Percentiles rank a stretch among this genome's conserved stretches.
phyloP scores from a whole-genome alignment of 108 stramenopile genomes.

The Pseudonitzschia delicatissima region DNA sequence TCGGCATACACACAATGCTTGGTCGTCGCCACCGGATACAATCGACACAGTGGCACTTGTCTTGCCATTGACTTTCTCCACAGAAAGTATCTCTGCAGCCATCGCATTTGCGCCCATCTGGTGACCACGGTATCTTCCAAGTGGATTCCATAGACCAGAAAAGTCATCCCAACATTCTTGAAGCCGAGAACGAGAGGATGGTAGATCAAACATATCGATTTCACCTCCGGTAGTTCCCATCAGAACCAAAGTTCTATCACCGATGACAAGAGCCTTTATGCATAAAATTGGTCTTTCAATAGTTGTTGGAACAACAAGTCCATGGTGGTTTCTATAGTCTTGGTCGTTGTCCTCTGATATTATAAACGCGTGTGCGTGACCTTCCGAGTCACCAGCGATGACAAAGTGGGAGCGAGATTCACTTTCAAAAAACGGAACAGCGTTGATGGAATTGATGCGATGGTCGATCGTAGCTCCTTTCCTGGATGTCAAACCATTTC shows the following conservation, averaged over 20 bases:
- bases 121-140: conserved; percentile 40
- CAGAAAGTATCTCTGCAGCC: conserved; percentile 7
- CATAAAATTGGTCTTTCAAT: conserved; percentile 60
- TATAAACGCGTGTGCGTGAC: conserved; percentile 47
- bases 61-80: not conserved
- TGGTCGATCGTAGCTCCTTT: conserved; percentile 62
- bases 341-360: conserved; percentile 27
- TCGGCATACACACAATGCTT: conserved; percentile 36
- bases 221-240: conserved; percentile 72
- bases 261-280: conserved; percentile 30
- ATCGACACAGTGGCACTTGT: conserved; percentile 17
- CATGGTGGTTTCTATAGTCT: not conserved
- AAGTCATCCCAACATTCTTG: conserved; percentile 23
- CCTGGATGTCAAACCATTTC: conserved; percentile 29
- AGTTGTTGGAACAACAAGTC: conserved; percentile 4
- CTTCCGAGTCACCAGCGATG: conserved; percentile 72
- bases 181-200: conserved; percentile 7
- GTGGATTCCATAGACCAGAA: conserved; percentile 6
- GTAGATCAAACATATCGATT: conserved; percentile 50
- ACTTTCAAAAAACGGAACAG: conserved; percentile 40
- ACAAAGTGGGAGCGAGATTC: conserved; percentile 33
- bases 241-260: conserved; percentile 32
- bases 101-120: conserved; percentile 68
- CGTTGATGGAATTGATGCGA: conserved; percentile 66
- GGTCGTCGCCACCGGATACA: conserved; percentile 73